Base-by-base conservation (phyloP, 345 rosid species). In the Murraya paniculata region DNA sequence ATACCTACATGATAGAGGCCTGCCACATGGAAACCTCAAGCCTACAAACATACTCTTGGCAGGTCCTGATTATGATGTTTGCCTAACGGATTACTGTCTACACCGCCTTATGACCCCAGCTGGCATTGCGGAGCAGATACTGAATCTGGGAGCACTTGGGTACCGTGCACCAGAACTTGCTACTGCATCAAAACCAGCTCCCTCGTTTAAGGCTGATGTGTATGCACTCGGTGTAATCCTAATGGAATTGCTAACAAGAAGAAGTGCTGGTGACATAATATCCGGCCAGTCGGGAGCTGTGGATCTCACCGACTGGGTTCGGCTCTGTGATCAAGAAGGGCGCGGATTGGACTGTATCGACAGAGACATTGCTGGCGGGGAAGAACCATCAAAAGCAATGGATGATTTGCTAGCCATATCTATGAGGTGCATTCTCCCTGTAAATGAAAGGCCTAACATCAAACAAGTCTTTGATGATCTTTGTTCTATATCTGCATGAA, bases 211-310 rank as follows among this genome's bases (percentile, higher is more conserved):
- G 81, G 91, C 93, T 3, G 99, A 95, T 72, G 94, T 95, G 6
- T 95, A 93, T 36, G 88, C 97, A 21, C 85, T 95, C 13, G 99
- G 99, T 25, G 99, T 95, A 73, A 92, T 95, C 66, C 75, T 95
- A 66, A 89, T 95, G 99, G 99, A 93, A 84, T 81, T 95, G 78
- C 81, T 95, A 76, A 95, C 98, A 5, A 85, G 96, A 85, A 86
- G 94, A 77, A 92, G 99, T 22, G 99, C 99, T 0, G 96, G 99
- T 24, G 99, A 95, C 83, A 95, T 95, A 80, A 93, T 95, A 76
- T 95, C 97, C 2, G 99, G 99, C 57, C 98, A 92, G 67, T 89
- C 98, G 2, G 98, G 99, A 68, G 99, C 97, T 0, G 98, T 95
- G 8, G 98, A 95, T 78, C 91, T 95, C 30, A 90, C 93, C 0